phyloP scores from a whole-genome alignment of 805 yeast species.

The Candida dendrica region DNA sequence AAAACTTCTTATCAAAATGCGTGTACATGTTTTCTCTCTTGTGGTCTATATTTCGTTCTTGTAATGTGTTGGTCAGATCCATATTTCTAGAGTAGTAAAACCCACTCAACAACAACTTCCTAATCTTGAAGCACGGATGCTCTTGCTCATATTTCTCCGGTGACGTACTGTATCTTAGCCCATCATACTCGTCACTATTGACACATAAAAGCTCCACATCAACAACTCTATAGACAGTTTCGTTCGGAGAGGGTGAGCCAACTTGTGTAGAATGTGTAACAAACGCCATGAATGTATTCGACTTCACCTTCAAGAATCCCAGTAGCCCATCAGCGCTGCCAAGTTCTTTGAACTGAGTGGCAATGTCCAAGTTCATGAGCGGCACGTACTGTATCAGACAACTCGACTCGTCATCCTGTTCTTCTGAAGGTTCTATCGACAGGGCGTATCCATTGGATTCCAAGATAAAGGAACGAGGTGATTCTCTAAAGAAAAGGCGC shows the following conservation, averaged over 20 bases:
- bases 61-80: conserved; percentile 77
- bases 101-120: conserved; percentile 72
- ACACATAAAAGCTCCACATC: conserved; percentile 56
- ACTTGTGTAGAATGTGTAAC: conserved; percentile 24
- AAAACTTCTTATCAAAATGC: conserved; percentile 65
- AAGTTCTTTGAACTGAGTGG: neutral
- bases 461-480: neutral
- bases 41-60: conserved; percentile 47
- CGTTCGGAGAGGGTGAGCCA: conserved; percentile 49
- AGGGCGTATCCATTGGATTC: neutral
- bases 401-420: neutral
- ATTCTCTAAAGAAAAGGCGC: neutral
- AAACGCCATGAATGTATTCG: neutral
- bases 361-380: neutral
- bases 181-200: conserved; percentile 46
- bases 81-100: conserved; percentile 87
- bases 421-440: neutral
- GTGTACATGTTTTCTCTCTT: conserved; percentile 28
- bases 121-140: conserved; percentile 77
- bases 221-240: conserved; percentile 40
- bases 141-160: conserved; percentile 31
- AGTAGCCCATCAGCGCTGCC: neutral
- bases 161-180: neutral
- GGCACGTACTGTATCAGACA: neutral
- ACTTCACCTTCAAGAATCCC: neutral